Conservation (phyloP, 2,329 filamentous ascomycete genomes). For the Rutstroemia sp. region DNA sequence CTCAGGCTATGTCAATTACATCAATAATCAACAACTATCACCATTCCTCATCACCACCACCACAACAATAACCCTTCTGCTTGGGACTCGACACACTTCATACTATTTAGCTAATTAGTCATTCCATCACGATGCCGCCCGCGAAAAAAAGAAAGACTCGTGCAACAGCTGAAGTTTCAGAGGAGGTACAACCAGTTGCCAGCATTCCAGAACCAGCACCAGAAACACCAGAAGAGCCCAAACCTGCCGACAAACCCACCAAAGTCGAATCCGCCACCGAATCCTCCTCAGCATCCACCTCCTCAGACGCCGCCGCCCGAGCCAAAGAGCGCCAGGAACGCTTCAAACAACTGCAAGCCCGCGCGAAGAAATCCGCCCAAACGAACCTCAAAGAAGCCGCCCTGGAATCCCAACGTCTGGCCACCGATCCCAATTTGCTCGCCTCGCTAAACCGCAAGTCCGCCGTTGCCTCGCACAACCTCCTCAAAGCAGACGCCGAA, state of each 20-base stretch:
- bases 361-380: slow-evolving; percentile 63
- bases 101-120: too few species aligned
- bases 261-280: slow-evolving; percentile 5
- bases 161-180: slow-evolving; percentile 18
- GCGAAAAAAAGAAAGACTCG: slow-evolving; percentile 40
- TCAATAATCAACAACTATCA: background rate
- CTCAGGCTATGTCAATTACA: background rate
- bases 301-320: slow-evolving; percentile 34
- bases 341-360: slow-evolving; percentile 81
- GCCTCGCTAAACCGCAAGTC: slow-evolving; percentile 76
- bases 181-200: slow-evolving; percentile 7
- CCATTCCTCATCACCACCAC: background rate
- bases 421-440: slow-evolving; percentile 70
- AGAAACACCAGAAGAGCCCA: slow-evolving; percentile 8
- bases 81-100: background rate
- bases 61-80: background rate
- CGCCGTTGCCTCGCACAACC: slow-evolving; percentile 83
- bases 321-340: slow-evolving; percentile 65
- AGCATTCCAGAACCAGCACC: slow-evolving; percentile 8
- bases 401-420: slow-evolving; percentile 71
- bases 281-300: slow-evolving; percentile 15
- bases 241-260: background rate
- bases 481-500: slow-evolving; percentile 85
- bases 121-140: slow-evolving; percentile 32
- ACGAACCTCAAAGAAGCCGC: slow-evolving; percentile 79